Conservation (phyloP, 1,139 yeast genomes). For the Williopsis jadinii region DNA sequence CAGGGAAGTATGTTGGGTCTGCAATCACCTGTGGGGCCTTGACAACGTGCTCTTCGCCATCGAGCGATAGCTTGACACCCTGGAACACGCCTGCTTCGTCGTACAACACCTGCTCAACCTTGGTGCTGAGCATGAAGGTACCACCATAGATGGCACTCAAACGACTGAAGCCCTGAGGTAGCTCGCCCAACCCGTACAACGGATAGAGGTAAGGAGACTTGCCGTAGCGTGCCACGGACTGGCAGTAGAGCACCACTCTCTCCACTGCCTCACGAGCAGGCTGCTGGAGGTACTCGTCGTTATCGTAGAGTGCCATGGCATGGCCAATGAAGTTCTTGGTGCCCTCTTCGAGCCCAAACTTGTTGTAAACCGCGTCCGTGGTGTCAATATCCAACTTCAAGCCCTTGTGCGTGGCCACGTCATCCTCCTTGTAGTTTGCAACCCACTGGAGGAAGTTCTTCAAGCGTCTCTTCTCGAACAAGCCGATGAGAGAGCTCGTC, state of each 20-base stretch:
- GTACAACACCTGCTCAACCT: constrained; percentile 67
- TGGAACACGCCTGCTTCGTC: constrained; percentile 5
- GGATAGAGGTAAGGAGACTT: constrained; percentile 97
- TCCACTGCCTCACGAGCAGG: constrained; percentile 93
- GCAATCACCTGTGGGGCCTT: constrained; percentile 93
- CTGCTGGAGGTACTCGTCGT: constrained; percentile 80
- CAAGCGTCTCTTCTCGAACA: constrained; percentile 94
- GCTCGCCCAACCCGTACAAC: constrained; percentile 91
- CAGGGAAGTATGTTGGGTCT: constrained; percentile 97
- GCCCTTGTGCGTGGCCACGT: constrained; percentile 75
- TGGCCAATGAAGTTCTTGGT: constrained; percentile 97
- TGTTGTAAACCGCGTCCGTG: constrained; percentile 85
- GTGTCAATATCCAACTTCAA: constrained; percentile 81
- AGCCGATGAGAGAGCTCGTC: constrained; percentile 87
- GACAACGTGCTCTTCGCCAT: constrained; percentile 57
- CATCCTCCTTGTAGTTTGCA: constrained; percentile 75
- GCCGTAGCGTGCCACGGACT: constrained; percentile 91
- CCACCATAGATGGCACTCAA: constrained; percentile 97
- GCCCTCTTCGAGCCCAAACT: constrained; percentile 88
- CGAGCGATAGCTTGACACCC: constrained; percentile 43
- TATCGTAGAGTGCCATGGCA: constrained; percentile 96
- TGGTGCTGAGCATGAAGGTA: constrained; percentile 95
- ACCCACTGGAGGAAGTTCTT: constrained; percentile 86
- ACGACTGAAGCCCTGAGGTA: constrained; percentile 98
- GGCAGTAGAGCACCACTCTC: constrained; percentile 77